A percentile compares a stretch with the other conserved stretches of the same genome.
These are phyloP conservation scores for Biancaea sappan DNA, from an alignment of 306 rosid genomes.

Conservation along the genomic window DNA sequence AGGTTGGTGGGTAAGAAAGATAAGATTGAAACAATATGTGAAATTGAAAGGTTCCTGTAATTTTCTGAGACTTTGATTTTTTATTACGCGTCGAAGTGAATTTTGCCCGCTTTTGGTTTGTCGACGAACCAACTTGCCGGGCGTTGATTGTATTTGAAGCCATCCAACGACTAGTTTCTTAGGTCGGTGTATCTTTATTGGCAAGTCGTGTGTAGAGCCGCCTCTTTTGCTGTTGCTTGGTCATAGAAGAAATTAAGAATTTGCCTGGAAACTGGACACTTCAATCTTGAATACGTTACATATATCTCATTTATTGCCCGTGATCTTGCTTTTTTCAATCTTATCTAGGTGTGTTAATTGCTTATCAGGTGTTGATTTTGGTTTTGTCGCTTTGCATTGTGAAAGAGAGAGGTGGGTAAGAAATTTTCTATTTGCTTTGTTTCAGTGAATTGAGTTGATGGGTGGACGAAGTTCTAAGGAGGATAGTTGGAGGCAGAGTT, in stretches of 20 bases:
- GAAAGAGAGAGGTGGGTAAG: constrained; percentile 25
- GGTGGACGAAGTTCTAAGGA: constrained; percentile 73
- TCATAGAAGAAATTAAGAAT: constrained; percentile 1
- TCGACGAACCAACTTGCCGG: constrained; percentile 32
- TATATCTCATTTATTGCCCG: not conserved
- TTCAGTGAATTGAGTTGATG: constrained; percentile 60
- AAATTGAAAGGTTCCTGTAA: not conserved
- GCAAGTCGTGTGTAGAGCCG: no score
- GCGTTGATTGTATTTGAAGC: constrained; percentile 49
- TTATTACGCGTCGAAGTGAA: constrained; percentile 20
- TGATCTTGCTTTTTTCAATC: constrained; percentile 15
- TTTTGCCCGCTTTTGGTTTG: constrained; percentile 21
- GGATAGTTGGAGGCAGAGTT: constrained; percentile 46
- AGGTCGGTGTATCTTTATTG: constrained; percentile 45
- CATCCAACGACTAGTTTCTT: constrained; percentile 1
- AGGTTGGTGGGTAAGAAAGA: no score
- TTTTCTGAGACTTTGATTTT: not conserved
- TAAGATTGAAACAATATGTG: not conserved
- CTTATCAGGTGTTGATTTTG: constrained; percentile 15
- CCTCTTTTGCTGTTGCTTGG: no score
- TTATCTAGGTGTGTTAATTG: not conserved
- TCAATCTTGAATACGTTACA: constrained; percentile 34
- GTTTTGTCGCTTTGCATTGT: constrained; percentile 21
- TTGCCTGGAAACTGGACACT: constrained; percentile 20
- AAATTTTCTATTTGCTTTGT: not conserved